These are phyloP conservation scores for Phylloporus sp. DNA, from an alignment of 768 basidiomycete genomes.

Conservation along the genomic window DNA sequence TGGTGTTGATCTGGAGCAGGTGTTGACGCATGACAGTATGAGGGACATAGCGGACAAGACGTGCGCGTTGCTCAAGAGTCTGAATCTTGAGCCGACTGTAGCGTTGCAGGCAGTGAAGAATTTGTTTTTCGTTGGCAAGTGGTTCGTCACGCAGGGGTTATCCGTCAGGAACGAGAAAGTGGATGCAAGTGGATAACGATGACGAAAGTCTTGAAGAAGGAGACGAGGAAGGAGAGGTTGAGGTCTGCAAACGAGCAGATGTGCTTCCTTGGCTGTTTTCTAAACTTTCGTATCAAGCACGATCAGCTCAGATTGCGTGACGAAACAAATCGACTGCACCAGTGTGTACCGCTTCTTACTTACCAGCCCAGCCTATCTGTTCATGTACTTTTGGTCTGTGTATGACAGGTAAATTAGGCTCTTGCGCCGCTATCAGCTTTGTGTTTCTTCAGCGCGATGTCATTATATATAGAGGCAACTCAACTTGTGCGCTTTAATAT, in stretches of 20 bases:
- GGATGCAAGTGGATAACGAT: slow-evolving; percentile 6
- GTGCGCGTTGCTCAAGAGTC: slow-evolving; percentile 76
- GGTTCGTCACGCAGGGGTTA: slow-evolving; percentile 47
- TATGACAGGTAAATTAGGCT: slow-evolving; percentile 70
- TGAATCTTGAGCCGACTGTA: slow-evolving; percentile 68
- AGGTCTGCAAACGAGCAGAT: slow-evolving; percentile 27
- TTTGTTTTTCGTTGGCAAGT: slow-evolving; percentile 87
- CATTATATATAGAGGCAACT: slow-evolving; percentile 58
- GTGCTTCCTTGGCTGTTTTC: slow-evolving; percentile 93
- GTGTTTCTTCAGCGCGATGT: slow-evolving; percentile 94
- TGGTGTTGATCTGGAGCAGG: background rate
- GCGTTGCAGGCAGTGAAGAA: slow-evolving; percentile 89
- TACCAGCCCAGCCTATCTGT: background rate
- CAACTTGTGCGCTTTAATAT: slow-evolving; percentile 73
- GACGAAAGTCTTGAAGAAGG: background rate
- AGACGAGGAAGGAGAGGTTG: slow-evolving; percentile 22
- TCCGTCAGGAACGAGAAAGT: slow-evolving; percentile 29
- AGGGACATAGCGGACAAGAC: slow-evolving; percentile 69
- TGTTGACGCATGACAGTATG: slow-evolving; percentile 54
- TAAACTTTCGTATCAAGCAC: slow-evolving; percentile 83
- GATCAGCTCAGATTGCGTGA: slow-evolving; percentile 69
- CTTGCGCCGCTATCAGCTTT: slow-evolving; percentile 76
- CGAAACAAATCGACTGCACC: slow-evolving; percentile 46
- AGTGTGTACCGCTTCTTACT: slow-evolving; percentile 35
- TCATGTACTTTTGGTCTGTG: background rate